A percentile compares a stretch with the other conserved stretches of the same genome.
phyloP scores from a whole-genome alignment of 1,284 basidiomycete species.

The Ganoderma lucidum region DNA sequence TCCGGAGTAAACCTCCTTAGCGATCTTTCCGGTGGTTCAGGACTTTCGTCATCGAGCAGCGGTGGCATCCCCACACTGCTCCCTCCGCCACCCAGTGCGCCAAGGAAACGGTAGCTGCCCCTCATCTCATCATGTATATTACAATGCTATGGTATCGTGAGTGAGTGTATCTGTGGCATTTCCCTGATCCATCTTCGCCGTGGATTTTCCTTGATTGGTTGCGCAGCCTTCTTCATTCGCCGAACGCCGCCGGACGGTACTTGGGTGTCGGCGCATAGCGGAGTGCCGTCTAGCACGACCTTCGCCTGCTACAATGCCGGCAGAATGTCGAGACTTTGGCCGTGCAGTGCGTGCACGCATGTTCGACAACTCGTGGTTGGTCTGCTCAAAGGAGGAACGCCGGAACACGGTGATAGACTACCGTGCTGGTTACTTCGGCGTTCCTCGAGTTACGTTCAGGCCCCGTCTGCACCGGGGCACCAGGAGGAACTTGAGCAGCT shows the following conservation, averaged over 20 bases:
- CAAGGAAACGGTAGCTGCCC: constrained; percentile 42
- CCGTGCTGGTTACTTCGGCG: not conserved
- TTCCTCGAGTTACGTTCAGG: constrained; percentile 18
- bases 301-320: constrained; percentile 21
- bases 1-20: constrained; percentile 36
- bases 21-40: constrained; percentile 32
- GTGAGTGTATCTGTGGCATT: constrained; percentile 17
- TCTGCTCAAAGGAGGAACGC: constrained; percentile 16
- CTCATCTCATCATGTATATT: constrained; percentile 7
- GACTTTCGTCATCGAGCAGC: constrained; percentile 34
- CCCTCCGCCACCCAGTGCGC: constrained; percentile 75
- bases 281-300: not conserved
- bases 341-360: not conserved
- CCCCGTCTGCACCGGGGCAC: not conserved
- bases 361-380: not conserved
- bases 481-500: not conserved
- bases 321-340: constrained; percentile 22
- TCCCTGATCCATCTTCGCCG: not conserved
- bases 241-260: not conserved
- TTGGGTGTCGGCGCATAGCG: constrained; percentile 9
- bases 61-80: constrained; percentile 60
- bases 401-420: constrained; percentile 16
- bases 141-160: constrained; percentile 19
- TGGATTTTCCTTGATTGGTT: constrained; percentile 16
- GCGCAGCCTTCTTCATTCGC: not conserved